Base-by-base conservation (phyloP, 768 basidiomycete species). In the Austroboletus festivus region DNA sequence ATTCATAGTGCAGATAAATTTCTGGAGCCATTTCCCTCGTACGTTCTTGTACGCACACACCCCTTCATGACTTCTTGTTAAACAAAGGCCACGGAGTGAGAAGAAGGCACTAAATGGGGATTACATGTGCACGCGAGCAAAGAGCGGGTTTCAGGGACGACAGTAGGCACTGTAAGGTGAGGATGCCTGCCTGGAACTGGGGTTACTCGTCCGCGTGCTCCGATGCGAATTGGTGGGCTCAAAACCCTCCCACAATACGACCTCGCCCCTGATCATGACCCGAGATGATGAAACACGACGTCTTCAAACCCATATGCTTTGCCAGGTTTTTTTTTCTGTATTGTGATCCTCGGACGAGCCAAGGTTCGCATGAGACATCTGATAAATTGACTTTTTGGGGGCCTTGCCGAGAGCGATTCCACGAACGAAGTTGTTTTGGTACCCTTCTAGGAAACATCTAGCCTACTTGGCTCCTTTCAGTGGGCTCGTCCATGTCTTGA, bases 1-100 rank as follows among this genome's bases (percentile, higher is more conserved):
- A 77, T 33, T 33, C 31, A 33, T 38, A 20, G 41, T 22, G 23
- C 16, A 38, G 28, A 44, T 19, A 16, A 21, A 18, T 46, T 22
- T 38, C 84, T 33, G 4, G 31, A 10, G 59, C 81, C 13, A 81
- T 72, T 4, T 20, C 82, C 72, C 48, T 79, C 68, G 48, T 77
- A 76, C 5, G 68, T 70, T 5, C 33, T 72, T 80, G 18, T 79
- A 76, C n/a, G 74, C 75, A 53, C 83, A 83, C 31, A 33, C 12
- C 83, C 81, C 85, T 60, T 84, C 80, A 55, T 83, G 76, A 7
- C 82, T 83, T 78, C 82, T 56, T 84, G 83, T 80, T 47, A 28
- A 10, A 31, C 31, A 54, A 41, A 22, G 40, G 47, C 21, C 18
- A 50, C n/a, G 30, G 35, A 52, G 42, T 53, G 57, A 56, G 48